Evolutionary conservation across 1,284 basidiomycete species (phyloP).

Genomic region (Ustilago sp.): DNA sequence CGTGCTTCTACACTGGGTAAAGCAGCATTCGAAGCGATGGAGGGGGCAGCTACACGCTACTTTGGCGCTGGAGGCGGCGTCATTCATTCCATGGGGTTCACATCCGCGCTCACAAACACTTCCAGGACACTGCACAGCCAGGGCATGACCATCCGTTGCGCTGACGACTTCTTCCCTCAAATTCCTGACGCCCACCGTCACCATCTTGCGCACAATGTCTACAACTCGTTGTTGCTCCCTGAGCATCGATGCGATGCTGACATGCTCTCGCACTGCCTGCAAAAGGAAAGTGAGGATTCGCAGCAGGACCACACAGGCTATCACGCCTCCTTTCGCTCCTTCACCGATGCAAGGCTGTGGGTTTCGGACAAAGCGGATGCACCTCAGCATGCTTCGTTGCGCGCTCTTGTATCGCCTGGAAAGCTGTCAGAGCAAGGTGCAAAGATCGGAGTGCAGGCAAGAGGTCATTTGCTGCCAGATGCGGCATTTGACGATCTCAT

Average conservation of each 20-base stretch:
- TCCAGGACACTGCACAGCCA: constrained; percentile 32
- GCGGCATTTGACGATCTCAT: constrained; percentile 29
- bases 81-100: constrained; percentile 63
- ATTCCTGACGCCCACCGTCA: constrained; percentile 61
- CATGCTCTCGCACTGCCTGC: constrained; percentile 58
- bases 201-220: constrained; percentile 59
- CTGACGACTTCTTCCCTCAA: constrained; percentile 65
- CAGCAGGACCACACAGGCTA: constrained; percentile 32
- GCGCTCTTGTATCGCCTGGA: constrained; percentile 17
- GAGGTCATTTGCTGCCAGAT: constrained; percentile 12
- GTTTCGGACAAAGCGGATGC: constrained; percentile 35
- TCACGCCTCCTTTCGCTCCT: constrained; percentile 62
- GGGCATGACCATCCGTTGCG: constrained; percentile 22
- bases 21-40: constrained; percentile 43
- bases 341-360: constrained; percentile 49
- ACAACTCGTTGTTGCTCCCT: constrained; percentile 51
- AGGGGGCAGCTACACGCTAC: constrained; percentile 40
- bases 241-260: constrained; percentile 60
- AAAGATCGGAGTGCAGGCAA: constrained; percentile 9
- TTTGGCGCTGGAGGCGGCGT: constrained; percentile 55
- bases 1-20: constrained; percentile 8
- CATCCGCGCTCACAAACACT: constrained; percentile 33
- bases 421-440: constrained; percentile 6
- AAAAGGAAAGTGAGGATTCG: neutral
- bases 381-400: constrained; percentile 10